Conservation (phyloP, 2,329 filamentous ascomycete species). For the Monosporascus sp. region DNA sequence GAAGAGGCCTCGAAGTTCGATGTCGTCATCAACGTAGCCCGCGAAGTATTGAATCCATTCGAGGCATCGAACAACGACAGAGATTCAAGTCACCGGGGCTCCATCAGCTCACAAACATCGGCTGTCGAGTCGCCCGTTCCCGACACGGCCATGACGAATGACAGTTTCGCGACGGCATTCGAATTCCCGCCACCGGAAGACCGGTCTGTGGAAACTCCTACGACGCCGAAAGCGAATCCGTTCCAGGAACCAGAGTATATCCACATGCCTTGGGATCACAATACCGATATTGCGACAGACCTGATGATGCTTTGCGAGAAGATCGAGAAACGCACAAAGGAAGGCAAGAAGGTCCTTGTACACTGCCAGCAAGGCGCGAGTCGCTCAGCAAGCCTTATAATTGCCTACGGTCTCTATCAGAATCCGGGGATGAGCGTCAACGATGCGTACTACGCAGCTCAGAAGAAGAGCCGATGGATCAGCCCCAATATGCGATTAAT, state of each 20-base stretch:
- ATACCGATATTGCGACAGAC: constrained; percentile 77
- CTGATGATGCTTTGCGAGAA: constrained; percentile 69
- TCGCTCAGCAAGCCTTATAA: constrained; percentile 78
- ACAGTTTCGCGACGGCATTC: constrained; percentile 57
- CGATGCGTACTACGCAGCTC: constrained; percentile 76
- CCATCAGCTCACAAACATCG: constrained; percentile 24
- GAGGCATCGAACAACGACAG: constrained; percentile 24
- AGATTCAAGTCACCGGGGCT: constrained; percentile 18
- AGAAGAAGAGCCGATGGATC: constrained; percentile 79
- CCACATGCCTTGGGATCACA: constrained; percentile 83
- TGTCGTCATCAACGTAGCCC: constrained; percentile 78
- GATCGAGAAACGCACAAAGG: constrained; percentile 66
- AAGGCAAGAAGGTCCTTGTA: constrained; percentile 73
- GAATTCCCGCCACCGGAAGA: constrained; percentile 46
- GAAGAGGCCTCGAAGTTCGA: constrained; percentile 75
- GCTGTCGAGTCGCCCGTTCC: constrained; percentile 41
- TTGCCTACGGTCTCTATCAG: constrained; percentile 78
- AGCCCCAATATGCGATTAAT: constrained; percentile 89
- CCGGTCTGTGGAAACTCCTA: constrained; percentile 41
- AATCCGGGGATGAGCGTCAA: constrained; percentile 73
- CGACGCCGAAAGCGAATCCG: constrained; percentile 49
- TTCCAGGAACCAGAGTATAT: constrained; percentile 69
- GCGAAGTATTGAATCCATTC: constrained; percentile 77
- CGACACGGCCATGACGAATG: constrained; percentile 52
- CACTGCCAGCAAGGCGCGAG: constrained; percentile 86